Evolutionary conservation across 192 early-diverging fungal species (phyloP).

Genomic region (Pilobolus umbonatus): DNA sequence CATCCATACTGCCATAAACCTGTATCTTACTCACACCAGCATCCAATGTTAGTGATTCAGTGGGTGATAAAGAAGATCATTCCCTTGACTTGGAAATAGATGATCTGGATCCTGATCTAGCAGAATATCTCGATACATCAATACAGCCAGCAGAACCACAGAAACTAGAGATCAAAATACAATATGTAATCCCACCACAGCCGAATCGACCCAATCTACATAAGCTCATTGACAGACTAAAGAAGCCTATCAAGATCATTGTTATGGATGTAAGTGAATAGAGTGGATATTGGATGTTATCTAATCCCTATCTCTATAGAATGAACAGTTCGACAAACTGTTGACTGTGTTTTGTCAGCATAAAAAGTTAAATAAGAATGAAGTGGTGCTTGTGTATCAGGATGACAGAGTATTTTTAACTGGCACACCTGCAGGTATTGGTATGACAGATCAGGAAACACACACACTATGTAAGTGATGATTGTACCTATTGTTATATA

Average conservation of each 20-base stretch:
- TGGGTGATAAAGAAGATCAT: background rate
- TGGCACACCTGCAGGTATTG: constrained; percentile 22
- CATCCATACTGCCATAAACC: background rate
- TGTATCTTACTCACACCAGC: too few species aligned
- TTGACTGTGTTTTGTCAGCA: constrained; percentile 11
- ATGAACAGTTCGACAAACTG: constrained; percentile 17
- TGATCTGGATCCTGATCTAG: constrained; percentile 20
- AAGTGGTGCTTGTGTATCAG: constrained; percentile 20
- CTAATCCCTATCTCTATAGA: constrained; percentile 3
- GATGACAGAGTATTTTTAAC: constrained; percentile 16
- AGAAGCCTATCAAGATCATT: constrained; percentile 15
- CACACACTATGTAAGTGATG: constrained; percentile 17
- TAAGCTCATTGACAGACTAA: too few species aligned
- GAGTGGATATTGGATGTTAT: background rate
- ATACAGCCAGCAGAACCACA: too few species aligned
- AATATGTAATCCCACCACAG: constrained; percentile 1
- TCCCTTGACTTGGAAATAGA: background rate
- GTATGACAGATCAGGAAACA: constrained; percentile 3
- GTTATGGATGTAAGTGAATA: constrained; percentile 21
- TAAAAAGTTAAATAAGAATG: constrained; percentile 10
- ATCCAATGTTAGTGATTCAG: too few species aligned
- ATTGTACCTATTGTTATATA: background rate
- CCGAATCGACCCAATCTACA: background rate
- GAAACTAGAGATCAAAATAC: constrained; percentile 17
- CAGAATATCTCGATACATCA: background rate